A percentile compares a stretch with the other conserved stretches of the same genome.
phyloP scores from a whole-genome alignment of 768 basidiomycete species.

The Mycena amicta region DNA sequence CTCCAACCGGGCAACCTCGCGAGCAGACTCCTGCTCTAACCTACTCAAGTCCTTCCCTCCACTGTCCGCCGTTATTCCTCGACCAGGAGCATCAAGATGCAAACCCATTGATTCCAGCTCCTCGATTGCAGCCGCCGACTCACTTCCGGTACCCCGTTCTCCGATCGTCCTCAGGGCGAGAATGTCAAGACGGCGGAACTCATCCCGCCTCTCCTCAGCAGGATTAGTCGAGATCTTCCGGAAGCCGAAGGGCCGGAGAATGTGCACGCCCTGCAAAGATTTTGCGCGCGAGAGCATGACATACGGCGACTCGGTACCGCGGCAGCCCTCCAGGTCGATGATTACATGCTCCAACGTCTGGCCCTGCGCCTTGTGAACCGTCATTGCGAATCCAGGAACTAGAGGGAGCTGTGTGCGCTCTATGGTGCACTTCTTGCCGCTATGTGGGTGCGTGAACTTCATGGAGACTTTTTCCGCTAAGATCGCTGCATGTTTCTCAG shows the following conservation, averaged over 20 bases:
- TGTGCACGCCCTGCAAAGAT: slow-evolving; percentile 23
- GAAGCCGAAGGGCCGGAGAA: slow-evolving; percentile 23
- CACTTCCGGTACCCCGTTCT: not conserved
- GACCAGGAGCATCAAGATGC: not conserved
- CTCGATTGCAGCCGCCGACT: not conserved
- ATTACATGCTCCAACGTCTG: slow-evolving; percentile 23
- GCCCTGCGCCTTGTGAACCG: slow-evolving; percentile 33
- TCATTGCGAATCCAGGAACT: slow-evolving; percentile 30
- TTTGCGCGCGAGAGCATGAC: slow-evolving; percentile 34
- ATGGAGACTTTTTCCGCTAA: slow-evolving; percentile 16
- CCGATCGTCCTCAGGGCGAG: not conserved
- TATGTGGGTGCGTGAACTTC: not conserved
- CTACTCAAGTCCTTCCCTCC: not conserved
- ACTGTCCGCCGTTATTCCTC: not conserved
- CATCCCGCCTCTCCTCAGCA: slow-evolving; percentile 1
- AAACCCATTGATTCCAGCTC: not conserved
- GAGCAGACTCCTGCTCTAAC: not conserved
- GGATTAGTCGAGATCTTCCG: slow-evolving; percentile 5
- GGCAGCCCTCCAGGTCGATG: slow-evolving; percentile 24
- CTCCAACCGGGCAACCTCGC: not conserved
- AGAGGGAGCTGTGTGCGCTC: slow-evolving; percentile 29
- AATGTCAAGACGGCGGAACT: not conserved
- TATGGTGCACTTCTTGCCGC: not conserved
- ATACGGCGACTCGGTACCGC: slow-evolving; percentile 26
- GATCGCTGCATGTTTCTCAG: slow-evolving; percentile 12